These are phyloP conservation scores for Podospora bellae-mahoneyi DNA, from an alignment of 495 filamentous ascomycete genomes.

Conservation along the genomic window DNA sequence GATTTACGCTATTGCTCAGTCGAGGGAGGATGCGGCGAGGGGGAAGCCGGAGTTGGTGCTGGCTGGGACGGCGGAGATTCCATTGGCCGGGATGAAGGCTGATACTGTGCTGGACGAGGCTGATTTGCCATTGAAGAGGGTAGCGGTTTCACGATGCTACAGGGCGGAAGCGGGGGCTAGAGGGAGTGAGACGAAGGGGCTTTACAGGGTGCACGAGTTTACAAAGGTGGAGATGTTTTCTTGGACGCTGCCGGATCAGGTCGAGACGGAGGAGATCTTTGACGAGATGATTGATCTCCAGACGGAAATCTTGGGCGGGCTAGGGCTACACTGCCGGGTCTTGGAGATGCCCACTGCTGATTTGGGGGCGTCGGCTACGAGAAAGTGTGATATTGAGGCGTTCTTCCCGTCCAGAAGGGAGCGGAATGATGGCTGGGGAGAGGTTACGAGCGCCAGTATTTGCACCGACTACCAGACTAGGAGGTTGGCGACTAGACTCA, in stretches of 20 bases:
- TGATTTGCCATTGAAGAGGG: conserved; percentile 64
- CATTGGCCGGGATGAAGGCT: conserved; percentile 86
- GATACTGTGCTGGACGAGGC: conserved; percentile 56
- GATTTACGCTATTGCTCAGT: conserved; percentile 72
- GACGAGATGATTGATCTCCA: conserved; percentile 81
- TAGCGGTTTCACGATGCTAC: conserved; percentile 84
- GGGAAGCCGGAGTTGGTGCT: conserved; percentile 67
- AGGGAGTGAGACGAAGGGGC: conserved; percentile 84
- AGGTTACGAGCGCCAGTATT: conserved; percentile 84
- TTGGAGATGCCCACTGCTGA: conserved; percentile 89
- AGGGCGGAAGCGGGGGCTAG: conserved; percentile 89
- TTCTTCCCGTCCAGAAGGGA: conserved; percentile 80
- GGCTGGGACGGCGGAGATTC: conserved; percentile 89
- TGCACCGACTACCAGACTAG: conserved; percentile 94
- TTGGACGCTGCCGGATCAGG: conserved; percentile 60
- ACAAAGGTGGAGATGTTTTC: conserved; percentile 97
- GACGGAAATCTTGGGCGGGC: conserved; percentile 68
- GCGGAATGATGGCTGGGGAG: conserved; percentile 81
- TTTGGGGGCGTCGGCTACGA: conserved; percentile 77
- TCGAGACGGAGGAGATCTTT: conserved; percentile 58
- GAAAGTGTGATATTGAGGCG: conserved; percentile 91
- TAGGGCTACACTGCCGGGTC: conserved; percentile 81
- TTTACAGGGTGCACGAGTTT: conserved; percentile 99
- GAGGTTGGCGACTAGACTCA: conserved; percentile 68
- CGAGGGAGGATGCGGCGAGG: conserved; percentile 51